Evolutionary conservation across 2,329 filamentous ascomycete genomes (phyloP).

Genomic region (Xylariaceae sp.): DNA sequence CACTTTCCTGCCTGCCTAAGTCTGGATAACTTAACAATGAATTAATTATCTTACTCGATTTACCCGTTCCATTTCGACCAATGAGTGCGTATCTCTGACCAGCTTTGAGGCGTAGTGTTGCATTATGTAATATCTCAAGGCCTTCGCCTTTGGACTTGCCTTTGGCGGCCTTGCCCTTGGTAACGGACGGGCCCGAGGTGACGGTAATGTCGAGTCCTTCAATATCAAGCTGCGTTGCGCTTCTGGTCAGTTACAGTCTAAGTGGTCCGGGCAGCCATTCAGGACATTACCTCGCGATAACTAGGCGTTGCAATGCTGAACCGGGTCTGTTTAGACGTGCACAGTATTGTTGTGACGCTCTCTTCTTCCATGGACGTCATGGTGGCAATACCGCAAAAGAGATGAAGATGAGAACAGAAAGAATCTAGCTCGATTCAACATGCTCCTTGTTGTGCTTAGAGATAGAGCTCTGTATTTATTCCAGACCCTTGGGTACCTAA

Average conservation of each 20-base stretch:
- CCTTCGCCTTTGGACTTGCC: slow-evolving; percentile 36
- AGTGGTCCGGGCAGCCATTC: neutral
- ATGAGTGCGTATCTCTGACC: slow-evolving; percentile 73
- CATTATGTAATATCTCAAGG: slow-evolving; percentile 67
- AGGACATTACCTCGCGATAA: slow-evolving; percentile 50
- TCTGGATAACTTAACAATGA: neutral
- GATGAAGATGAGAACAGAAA: neutral
- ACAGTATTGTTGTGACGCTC: slow-evolving; percentile 52
- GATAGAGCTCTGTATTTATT: too few relatives aligned
- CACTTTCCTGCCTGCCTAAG: slow-evolving; percentile 1
- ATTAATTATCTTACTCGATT: slow-evolving; percentile 58
- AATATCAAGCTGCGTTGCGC: slow-evolving; percentile 55
- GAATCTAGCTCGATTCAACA: too few relatives aligned
- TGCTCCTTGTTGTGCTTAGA: too few relatives aligned
- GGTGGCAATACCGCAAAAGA: slow-evolving; percentile 5
- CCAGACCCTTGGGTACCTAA: too few relatives aligned
- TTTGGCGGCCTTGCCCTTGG: slow-evolving; percentile 25
- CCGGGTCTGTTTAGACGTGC: slow-evolving; percentile 63
- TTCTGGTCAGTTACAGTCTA: neutral
- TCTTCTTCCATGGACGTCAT: slow-evolving; percentile 50
- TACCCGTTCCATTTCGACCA: slow-evolving; percentile 78
- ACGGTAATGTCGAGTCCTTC: slow-evolving; percentile 70
- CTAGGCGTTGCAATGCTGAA: slow-evolving; percentile 57
- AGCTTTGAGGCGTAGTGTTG: slow-evolving; percentile 67
- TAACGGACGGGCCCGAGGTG: slow-evolving; percentile 34